Evolutionary conservation across 2,329 filamentous ascomycete genomes (phyloP).

Genomic region (Neopestalotiopsis rosae): DNA sequence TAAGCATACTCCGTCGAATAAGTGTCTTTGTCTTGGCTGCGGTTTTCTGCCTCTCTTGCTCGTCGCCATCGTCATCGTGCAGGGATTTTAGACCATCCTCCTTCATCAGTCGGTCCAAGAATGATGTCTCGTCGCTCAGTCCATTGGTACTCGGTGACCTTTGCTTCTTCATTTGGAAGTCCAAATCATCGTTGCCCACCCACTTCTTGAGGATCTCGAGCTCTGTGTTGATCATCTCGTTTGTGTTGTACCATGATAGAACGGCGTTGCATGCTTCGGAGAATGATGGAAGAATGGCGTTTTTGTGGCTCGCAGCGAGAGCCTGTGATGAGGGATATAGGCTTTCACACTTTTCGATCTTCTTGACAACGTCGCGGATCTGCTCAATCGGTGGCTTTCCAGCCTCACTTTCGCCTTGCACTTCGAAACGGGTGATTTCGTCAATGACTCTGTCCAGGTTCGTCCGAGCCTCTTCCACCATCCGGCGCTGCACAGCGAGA

Average conservation of each 20-base stretch:
- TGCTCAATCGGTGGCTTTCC: conserved; percentile 88
- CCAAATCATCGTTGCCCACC: conserved; percentile 95
- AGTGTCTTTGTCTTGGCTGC: conserved; percentile 45
- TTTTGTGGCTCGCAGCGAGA: conserved; percentile 75
- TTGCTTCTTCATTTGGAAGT: conserved; percentile 80
- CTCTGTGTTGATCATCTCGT: conserved; percentile 93
- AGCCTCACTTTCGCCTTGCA: conserved; percentile 90
- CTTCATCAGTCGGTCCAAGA: conserved; percentile 92
- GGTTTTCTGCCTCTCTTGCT: conserved; percentile 37
- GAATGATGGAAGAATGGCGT: conserved; percentile 78
- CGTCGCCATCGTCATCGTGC: conserved; percentile 77
- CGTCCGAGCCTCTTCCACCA: conserved; percentile 83
- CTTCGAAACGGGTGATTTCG: conserved; percentile 89
- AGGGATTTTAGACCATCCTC: conserved; percentile 93
- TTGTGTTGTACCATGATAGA: conserved; percentile 96
- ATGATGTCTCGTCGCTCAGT: conserved; percentile 87
- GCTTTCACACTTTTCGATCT: conserved; percentile 87
- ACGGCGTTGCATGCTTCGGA: conserved; percentile 85
- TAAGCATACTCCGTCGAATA: conserved; percentile 75
- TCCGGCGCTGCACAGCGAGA: conserved; percentile 80
- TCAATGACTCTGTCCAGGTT: conserved; percentile 79
- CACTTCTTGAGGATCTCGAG: conserved; percentile 89
- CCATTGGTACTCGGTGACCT: conserved; percentile 73
- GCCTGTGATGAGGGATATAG: conserved; percentile 83
- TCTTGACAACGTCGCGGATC: conserved; percentile 85